These are phyloP conservation scores for Phytophthora pistaciae DNA, from an alignment of 352 stramenopile species.

Conservation along the genomic window DNA sequence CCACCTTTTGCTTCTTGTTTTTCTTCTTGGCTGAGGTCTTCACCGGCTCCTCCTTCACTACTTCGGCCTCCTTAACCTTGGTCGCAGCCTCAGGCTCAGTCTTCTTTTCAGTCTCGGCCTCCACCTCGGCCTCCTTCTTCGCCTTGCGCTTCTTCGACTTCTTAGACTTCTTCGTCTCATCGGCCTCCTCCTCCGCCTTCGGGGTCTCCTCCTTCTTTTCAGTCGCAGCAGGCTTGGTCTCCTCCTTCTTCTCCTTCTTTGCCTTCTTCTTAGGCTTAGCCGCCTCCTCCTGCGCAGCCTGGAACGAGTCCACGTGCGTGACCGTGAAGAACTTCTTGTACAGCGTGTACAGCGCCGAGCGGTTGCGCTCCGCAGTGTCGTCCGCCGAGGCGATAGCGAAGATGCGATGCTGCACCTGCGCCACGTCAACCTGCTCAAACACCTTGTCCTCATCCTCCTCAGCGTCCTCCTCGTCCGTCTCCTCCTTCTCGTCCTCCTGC, in stretches of 20 bases:
- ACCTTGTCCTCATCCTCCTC: constrained; percentile 56
- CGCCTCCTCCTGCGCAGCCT: constrained; percentile 55
- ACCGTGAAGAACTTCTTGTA: constrained; percentile 78
- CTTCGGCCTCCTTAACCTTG: constrained; percentile 41
- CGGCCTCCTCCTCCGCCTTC: constrained; percentile 17
- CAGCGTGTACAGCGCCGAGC: constrained; percentile 77
- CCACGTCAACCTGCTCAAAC: constrained; percentile 72
- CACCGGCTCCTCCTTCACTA: constrained; percentile 14
- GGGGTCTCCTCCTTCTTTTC: constrained; percentile 15
- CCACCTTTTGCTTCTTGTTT: constrained; percentile 48
- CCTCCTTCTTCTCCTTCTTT: constrained; percentile 49
- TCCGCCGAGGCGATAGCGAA: constrained; percentile 81
- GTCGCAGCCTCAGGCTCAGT: neutral
- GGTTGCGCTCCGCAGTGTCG: constrained; percentile 83
- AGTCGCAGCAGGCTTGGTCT: constrained; percentile 31
- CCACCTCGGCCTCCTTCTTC: constrained; percentile 32
- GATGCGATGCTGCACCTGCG: constrained; percentile 80
- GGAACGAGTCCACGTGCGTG: constrained; percentile 83
- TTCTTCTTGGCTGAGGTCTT: constrained; percentile 44
- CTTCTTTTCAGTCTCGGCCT: constrained; percentile 45
- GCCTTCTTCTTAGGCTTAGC: constrained; percentile 37
- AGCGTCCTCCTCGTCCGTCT: constrained; percentile 60
- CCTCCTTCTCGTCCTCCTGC: constrained; percentile 43
- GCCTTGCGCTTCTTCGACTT: constrained; percentile 62
- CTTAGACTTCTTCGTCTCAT: constrained; percentile 51